Percentiles rank a stretch among this genome's conserved stretches.
Conservation (phyloP, 2,329 filamentous ascomycete species). For the Cladophialophora chaetospira region DNA sequence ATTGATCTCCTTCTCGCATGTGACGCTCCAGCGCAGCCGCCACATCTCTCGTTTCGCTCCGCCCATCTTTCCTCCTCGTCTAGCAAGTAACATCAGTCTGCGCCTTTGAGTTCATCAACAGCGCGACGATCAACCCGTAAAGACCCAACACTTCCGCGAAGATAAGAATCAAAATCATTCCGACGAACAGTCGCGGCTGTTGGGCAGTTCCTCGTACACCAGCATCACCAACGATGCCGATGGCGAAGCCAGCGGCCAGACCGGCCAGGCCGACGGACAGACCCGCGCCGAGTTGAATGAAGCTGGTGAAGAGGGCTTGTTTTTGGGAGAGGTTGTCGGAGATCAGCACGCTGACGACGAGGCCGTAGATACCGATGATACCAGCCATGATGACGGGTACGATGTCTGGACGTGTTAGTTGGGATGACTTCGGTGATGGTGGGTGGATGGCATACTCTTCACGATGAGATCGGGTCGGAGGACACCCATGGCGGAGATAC, state of each 20-base stretch:
- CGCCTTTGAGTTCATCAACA: constrained; percentile 99
- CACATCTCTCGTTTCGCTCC: not conserved
- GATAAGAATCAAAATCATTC: constrained; percentile 99
- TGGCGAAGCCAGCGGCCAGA: constrained; percentile 80
- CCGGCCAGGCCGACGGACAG: constrained; percentile 79
- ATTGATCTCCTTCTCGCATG: not conserved
- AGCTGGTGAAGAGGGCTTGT: constrained; percentile 74
- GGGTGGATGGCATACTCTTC: constrained; percentile 73
- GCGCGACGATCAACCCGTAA: constrained; percentile 96
- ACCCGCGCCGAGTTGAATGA: constrained; percentile 84
- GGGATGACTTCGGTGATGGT: not conserved
- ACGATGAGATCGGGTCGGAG: constrained; percentile 97
- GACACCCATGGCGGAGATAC: constrained; percentile 98
- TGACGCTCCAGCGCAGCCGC: constrained; percentile 30
- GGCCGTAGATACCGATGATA: constrained; percentile 99
- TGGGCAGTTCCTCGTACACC: constrained; percentile 56
- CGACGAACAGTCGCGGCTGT: constrained; percentile 65
- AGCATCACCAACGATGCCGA: constrained; percentile 73
- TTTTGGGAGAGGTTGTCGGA: constrained; percentile 75
- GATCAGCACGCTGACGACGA: constrained; percentile 85
- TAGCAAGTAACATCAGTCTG: constrained; percentile 65
- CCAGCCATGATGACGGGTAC: constrained; percentile 83
- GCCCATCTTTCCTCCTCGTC: constrained; percentile 21
- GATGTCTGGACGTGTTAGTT: constrained; percentile 21
- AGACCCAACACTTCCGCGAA: constrained; percentile 99